Evolutionary conservation across 106 monocot species (phyloP), one percentile per base, ranked within the genome.

Genomic region (Narthecium ossifragum): DNA sequence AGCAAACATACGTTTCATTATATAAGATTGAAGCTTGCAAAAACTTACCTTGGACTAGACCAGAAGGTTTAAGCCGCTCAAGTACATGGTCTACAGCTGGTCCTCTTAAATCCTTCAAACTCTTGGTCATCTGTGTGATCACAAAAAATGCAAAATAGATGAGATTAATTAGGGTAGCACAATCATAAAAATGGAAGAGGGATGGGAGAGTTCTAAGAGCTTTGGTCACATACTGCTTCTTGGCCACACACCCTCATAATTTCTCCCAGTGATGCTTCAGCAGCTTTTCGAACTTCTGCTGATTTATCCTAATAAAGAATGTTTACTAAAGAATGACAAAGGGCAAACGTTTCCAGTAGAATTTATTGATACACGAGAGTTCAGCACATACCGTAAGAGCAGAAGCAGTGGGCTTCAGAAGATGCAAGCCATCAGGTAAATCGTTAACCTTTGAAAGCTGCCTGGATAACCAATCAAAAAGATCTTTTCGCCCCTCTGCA

Each of bases 401-500:
- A 74, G 78, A 41, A 69, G 83, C 83, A 70, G 81, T 60, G 64
- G 98, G 76, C 52, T 85, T 98, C 60, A 98, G 26, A 31, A 98
- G 78, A 8, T 84, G 81, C 70, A 91, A 66, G 56, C 81, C 81
- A 63, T 98, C 98, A 58, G 98, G 69, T 34, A 76, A 72, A 11
- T 98, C 87, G 64, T 51, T 75, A 45, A 62, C 70, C 45, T 70
- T 78, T 55, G 78, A 79, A 45, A 91, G 73, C 70, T 98, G 81
- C 65, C 59, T 90, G 13, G 87, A 71, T 52, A 98, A 64, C 98
- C 98, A 98, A 73, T 98, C 98, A 77, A 91, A 88, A 63, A 98
- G 84, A 72, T 98, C 98, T 74, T 98, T 98, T 57, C 87, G 68
- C 31, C 98, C 98, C 51, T 98, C 98, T 39, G 81, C 80, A 70